Base-by-base conservation (phyloP, 176 grass and related monocot genomes). In the Ensete glaucum region DNA sequence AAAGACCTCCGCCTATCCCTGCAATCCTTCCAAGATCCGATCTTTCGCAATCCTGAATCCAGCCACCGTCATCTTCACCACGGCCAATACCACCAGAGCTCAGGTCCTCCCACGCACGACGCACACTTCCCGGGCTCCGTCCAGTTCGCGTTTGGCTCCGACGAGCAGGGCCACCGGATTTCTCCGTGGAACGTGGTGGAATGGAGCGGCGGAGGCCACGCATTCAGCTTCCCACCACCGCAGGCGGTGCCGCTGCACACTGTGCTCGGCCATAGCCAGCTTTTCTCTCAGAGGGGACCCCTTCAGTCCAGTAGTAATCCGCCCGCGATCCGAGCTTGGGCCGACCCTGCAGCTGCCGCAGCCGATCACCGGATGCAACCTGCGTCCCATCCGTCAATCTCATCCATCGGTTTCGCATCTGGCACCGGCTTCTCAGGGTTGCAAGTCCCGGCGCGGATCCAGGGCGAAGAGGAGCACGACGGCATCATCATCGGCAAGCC, bases 281-380 rank as follows among this genome's bases (percentile, higher is more conserved):
- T 92, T 83, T 96, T 88, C 65, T 77, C 89, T 82, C 93, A 87
- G 93, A 92, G 89, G 93, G 93, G 90, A 87, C 87, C 93, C 93
- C 93, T 96, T 96, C 93, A 96, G 93, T 96, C 93, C 93, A 96
- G 93, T 92, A 96, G 93, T 92, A 92, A 90, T 90, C 80, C 91
- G 84, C 89, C 93, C 81, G 85, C 81, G 83, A 80, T 88, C 29
- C 89, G 87, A 73, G 85, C 87, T 82, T 96, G 93, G 93, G 87
- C 85, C 83, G 87, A 92, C 66, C 25, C 74, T 77, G 81, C 85
- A 34, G 58, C 51, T 2, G 72, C 76, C 51, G 84, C 87, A 73
- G 75, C 82, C 71, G 86, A 89, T 81, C 85, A 91, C 81, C 84
- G 68, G 83, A 76, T 83, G 78, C 92, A 63, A 10, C 84, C 62